Conservation (phyloP, 495 filamentous ascomycete species). For the Aspergillus heteromorphus region DNA sequence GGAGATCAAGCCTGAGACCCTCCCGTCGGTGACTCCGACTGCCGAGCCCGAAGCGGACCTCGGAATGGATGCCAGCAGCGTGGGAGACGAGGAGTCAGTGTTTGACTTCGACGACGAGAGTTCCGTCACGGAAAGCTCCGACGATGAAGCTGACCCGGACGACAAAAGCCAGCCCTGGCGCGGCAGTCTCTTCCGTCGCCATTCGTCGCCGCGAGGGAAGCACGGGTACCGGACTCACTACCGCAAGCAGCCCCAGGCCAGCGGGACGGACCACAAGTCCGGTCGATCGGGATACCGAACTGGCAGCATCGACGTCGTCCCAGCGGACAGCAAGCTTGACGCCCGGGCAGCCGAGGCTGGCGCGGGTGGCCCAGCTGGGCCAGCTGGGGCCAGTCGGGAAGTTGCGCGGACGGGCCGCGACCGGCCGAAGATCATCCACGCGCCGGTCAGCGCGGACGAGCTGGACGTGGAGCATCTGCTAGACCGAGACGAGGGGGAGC, state of each 20-base stretch:
- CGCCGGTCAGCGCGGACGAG: conserved; percentile 9
- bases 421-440: conserved; percentile 19
- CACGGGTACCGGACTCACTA: conserved; percentile 14
- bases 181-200: conserved; percentile 14
- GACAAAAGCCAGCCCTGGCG: conserved; percentile 8
- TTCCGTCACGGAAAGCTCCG: conserved; percentile 11
- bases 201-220: conserved; percentile 10
- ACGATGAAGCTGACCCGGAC: conserved; percentile 2
- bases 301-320: conserved; percentile 12
- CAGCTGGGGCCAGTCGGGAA: conserved; percentile 6
- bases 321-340: conserved; percentile 8
- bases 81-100: conserved; percentile 14
- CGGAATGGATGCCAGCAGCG: conserved; percentile 11
- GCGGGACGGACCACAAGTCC: not conserved
- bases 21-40: not conserved
- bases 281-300: conserved; percentile 4
- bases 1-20: not conserved
- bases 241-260: conserved; percentile 11
- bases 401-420: conserved; percentile 7
- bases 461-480: conserved; percentile 15
- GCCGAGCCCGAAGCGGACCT: conserved; percentile 11
- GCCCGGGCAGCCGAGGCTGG: not conserved
- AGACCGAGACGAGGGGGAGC: conserved; percentile 7
- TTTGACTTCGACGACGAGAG: conserved; percentile 10
- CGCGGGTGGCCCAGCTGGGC: not conserved